phyloP scores from a whole-genome alignment of 148 eudicot species.

The Fagopyrum tataricum region DNA sequence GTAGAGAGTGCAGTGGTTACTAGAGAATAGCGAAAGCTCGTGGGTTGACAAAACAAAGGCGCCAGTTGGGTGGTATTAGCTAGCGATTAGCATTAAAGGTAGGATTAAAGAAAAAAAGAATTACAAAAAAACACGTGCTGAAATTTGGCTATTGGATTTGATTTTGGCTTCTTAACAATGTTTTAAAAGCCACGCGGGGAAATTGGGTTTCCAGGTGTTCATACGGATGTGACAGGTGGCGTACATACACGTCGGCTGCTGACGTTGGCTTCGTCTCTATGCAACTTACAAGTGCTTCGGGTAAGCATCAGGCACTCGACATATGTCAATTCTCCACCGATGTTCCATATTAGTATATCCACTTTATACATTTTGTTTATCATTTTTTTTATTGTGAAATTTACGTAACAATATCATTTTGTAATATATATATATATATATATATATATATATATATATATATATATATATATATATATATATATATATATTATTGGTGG shows the following conservation, averaged over 20 bases:
- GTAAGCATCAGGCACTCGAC: neutral
- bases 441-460: too few relatives aligned
- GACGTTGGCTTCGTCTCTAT: neutral
- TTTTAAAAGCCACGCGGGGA: neutral
- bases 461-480: too few relatives aligned
- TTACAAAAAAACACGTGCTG: neutral
- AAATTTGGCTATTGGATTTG: neutral
- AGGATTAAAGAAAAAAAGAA: neutral
- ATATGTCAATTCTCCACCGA: neutral
- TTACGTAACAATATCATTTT: too few relatives aligned
- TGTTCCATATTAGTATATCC: too few relatives aligned
- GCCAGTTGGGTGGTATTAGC: neutral
- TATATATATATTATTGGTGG: too few relatives aligned
- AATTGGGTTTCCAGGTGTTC: neutral
- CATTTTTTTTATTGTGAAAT: too few relatives aligned
- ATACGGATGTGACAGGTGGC: slow-evolving; percentile 1
- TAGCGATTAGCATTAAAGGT: neutral
- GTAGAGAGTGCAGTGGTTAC: neutral
- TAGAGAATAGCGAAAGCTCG: neutral
- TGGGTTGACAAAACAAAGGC: slow-evolving; percentile 11
- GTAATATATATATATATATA: too few relatives aligned
- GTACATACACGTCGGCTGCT: slow-evolving; percentile 6
- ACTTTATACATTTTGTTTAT: too few relatives aligned
- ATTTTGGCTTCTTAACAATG: neutral
- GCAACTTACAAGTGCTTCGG: neutral